Base-by-base conservation (phyloP, 805 yeast species). In the Lipomyces orientalis region DNA sequence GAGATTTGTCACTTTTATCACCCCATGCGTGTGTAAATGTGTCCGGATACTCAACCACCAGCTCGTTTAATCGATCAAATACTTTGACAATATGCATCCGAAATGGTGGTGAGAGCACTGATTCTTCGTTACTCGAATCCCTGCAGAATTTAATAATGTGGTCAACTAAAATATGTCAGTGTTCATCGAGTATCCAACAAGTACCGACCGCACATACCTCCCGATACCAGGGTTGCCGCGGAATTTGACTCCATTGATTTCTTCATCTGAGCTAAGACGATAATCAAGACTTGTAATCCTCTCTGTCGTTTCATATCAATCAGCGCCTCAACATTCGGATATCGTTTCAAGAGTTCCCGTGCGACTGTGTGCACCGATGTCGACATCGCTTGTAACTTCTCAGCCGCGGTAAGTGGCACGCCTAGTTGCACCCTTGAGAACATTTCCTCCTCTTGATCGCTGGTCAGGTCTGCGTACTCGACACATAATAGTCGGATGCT, bases 361-460 rank as follows among this genome's bases (percentile, higher is more conserved):
- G 31, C 58, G n/a, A 55, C 16, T 22, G 10, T 31, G n/a, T 25
- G 33, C 22, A 6, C 58, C 10, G 58, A 37, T 10, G 37, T 55
- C 37, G 58, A 19, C n/a, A 55, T 55, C 16, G 58, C 58, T 14
- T 16, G 19, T 25, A 55, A 55, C 29, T 55, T n/a, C 29, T 25
- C 29, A 22, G 29, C 58, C 19, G 58, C n/a, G 9, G 58, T 55
- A 25, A 55, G 58, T 29, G 58, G 58, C 58, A 55, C 19, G 14
- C 58, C 58, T 12, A 55, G 31, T 29, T 55, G 58, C 19, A 55
- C 58, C 12, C 58, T 31, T 12, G 58, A 10, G 39, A 55, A 55
- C 34, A 55, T 55, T 16, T 55, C 58, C 31, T 55, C 58, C 19
- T 55, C 34, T 29, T 55, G 39, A 2, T 19, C 31, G 10, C 14